Evolutionary conservation across 768 basidiomycete genomes (phyloP).

Genomic region (Boletus speciosus): DNA sequence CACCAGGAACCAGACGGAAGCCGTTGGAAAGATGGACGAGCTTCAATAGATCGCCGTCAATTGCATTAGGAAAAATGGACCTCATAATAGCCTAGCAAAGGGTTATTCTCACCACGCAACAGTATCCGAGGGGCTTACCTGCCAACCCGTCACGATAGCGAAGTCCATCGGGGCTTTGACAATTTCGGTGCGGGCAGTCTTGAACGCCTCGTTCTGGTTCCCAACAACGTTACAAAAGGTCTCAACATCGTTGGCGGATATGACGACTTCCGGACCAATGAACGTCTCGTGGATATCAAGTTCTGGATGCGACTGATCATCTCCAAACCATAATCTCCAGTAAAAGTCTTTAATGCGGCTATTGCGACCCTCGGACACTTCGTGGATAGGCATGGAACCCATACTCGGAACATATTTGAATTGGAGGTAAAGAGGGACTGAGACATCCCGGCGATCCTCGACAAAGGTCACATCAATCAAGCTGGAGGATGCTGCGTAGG

Average conservation of each 20-base stretch:
- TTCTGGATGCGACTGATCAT: constrained; percentile 69
- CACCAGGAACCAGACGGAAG: constrained; percentile 83
- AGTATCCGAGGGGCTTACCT: constrained; percentile 52
- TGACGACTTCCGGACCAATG: constrained; percentile 80
- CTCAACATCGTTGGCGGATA: constrained; percentile 75
- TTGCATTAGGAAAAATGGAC: constrained; percentile 87
- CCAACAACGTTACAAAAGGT: constrained; percentile 91
- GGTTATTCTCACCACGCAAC: constrained; percentile 2
- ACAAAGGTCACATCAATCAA: constrained; percentile 70
- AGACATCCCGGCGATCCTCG: constrained; percentile 75
- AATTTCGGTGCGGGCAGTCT: constrained; percentile 59
- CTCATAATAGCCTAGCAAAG: constrained; percentile 92
- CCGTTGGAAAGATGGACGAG: constrained; percentile 97
- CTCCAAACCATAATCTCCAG: constrained; percentile 98
- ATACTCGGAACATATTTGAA: constrained; percentile 86
- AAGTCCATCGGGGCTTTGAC: constrained; percentile 97
- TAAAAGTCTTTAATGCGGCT: constrained; percentile 94
- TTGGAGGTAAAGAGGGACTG: constrained; percentile 76
- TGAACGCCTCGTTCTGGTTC: constrained; percentile 90
- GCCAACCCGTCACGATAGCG: constrained; percentile 97
- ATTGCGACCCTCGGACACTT: constrained; percentile 80
- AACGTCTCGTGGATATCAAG: constrained; percentile 81
- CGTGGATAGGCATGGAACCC: constrained; percentile 92
- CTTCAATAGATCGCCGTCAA: constrained; percentile 93
- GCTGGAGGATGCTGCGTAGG: constrained; percentile 48